Conservation (phyloP, 306 rosid genomes). For the Ceratonia siliqua region DNA sequence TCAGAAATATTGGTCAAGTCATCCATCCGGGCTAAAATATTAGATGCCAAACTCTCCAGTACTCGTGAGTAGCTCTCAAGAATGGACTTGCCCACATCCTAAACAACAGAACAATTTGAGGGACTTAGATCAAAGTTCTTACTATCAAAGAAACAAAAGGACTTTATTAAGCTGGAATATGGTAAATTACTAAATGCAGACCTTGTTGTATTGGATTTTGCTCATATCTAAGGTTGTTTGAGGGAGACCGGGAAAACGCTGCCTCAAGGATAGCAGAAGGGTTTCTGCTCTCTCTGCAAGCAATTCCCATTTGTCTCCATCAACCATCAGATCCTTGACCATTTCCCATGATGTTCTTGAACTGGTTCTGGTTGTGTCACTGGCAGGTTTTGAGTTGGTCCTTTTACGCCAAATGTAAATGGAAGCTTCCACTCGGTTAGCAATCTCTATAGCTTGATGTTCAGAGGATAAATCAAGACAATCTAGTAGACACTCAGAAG, state of each 20-base stretch:
- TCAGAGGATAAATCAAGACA: conserved; percentile 91
- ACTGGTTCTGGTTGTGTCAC: conserved; percentile 44
- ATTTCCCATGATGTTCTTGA: conserved; percentile 96
- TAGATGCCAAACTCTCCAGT: conserved; percentile 86
- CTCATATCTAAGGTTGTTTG: conserved; percentile 86
- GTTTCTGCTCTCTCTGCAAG: conserved; percentile 92
- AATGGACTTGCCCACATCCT: conserved; percentile 93
- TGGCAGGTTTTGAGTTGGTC: conserved; percentile 54
- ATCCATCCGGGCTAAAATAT: conserved; percentile 81
- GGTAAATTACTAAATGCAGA: conserved; percentile 16
- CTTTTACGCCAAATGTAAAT: conserved; percentile 72
- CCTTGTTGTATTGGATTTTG: conserved; percentile 97
- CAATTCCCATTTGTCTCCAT: conserved; percentile 82
- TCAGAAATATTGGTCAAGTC: conserved; percentile 75
- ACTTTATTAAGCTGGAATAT: neutral
- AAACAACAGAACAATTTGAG: conserved; percentile 26
- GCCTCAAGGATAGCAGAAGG: conserved; percentile 78
- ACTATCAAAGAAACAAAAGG: neutral
- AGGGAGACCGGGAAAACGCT: conserved; percentile 91
- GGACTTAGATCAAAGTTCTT: neutral
- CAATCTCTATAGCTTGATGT: conserved; percentile 92
- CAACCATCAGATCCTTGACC: conserved; percentile 92
- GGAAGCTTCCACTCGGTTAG: conserved; percentile 82
- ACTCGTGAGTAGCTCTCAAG: conserved; percentile 96
- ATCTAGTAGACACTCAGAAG: conserved; percentile 79